A percentile compares a stretch with the other conserved stretches of the same genome.
Evolutionary conservation across 805 yeast species (phyloP).

Genomic region (Hanseniaspora guilliermondii): DNA sequence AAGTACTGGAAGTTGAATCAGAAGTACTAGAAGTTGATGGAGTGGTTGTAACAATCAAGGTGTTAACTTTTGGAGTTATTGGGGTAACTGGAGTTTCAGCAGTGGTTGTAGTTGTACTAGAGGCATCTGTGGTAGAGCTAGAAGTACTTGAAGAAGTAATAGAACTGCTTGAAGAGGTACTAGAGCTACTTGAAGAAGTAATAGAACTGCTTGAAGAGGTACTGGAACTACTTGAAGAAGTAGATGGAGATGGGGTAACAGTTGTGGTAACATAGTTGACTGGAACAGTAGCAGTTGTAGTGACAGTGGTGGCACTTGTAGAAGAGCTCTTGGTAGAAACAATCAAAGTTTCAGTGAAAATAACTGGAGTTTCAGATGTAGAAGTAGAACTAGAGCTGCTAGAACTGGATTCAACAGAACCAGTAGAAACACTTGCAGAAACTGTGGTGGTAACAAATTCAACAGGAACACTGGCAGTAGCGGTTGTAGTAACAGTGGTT

Average conservation of each 20-base stretch:
- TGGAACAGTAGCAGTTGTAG: not conserved
- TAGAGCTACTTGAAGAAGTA: conserved; percentile 16
- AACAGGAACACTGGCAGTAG: not conserved
- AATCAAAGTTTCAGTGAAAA: conserved; percentile 10
- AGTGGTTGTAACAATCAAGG: conserved; percentile 20
- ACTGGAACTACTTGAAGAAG: too few relatives aligned
- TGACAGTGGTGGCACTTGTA: conserved; percentile 14
- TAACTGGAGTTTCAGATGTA: not conserved
- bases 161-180: conserved; percentile 13
- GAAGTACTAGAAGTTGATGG: conserved; percentile 20
- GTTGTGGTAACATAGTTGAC: conserved; percentile 16
- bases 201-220: too few relatives aligned
- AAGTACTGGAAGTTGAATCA: not conserved
- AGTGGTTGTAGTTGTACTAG: not conserved
- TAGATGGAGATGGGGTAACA: conserved; percentile 13
- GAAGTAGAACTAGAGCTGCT: conserved; percentile 14
- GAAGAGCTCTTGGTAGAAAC: conserved; percentile 12
- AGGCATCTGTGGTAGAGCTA: not conserved
- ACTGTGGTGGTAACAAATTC: conserved; percentile 16
- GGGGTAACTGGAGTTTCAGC: conserved; percentile 4
- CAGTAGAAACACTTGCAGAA: conserved; percentile 5
- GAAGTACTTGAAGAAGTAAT: conserved; percentile 15
- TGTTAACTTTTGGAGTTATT: conserved; percentile 4
- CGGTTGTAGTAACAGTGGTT: conserved; percentile 13
- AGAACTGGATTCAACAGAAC: conserved; percentile 10